phyloP scores from a whole-genome alignment of 108 stramenopile genomes.

The Epipyxis sp. region DNA sequence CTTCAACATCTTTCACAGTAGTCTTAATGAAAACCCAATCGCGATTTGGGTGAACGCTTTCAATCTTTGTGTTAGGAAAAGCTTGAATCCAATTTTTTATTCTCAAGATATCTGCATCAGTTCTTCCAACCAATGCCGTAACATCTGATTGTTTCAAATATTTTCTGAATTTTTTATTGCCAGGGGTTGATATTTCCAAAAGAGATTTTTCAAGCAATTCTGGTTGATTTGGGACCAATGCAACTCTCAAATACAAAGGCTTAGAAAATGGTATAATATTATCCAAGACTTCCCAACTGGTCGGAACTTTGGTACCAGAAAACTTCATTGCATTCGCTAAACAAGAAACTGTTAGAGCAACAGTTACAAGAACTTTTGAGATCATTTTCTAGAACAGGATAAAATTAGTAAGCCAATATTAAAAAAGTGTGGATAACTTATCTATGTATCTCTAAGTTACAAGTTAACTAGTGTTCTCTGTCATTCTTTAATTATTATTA shows the following conservation, averaged over 20 bases:
- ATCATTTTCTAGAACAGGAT: too few species aligned
- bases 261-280: too few species aligned
- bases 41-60: constrained; percentile 8
- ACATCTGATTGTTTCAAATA: constrained; percentile 1
- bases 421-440: too few species aligned
- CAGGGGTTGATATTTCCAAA: constrained; percentile 19
- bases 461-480: too few species aligned
- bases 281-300: too few species aligned
- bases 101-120: neutral
- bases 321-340: too few species aligned
- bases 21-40: neutral
- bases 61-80: neutral
- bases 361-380: too few species aligned
- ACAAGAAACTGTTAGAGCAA: too few species aligned
- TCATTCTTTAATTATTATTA: too few species aligned
- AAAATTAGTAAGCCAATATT: too few species aligned
- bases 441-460: too few species aligned
- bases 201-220: neutral
- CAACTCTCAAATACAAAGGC: neutral
- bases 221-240: neutral
- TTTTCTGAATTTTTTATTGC: neutral
- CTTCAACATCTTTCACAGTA: neutral
- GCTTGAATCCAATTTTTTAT: neutral
- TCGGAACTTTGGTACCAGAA: too few species aligned
- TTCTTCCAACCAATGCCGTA: neutral